These are phyloP conservation scores for Triangularia setosa DNA, from an alignment of 2,329 filamentous ascomycete species.

Conservation along the genomic window DNA sequence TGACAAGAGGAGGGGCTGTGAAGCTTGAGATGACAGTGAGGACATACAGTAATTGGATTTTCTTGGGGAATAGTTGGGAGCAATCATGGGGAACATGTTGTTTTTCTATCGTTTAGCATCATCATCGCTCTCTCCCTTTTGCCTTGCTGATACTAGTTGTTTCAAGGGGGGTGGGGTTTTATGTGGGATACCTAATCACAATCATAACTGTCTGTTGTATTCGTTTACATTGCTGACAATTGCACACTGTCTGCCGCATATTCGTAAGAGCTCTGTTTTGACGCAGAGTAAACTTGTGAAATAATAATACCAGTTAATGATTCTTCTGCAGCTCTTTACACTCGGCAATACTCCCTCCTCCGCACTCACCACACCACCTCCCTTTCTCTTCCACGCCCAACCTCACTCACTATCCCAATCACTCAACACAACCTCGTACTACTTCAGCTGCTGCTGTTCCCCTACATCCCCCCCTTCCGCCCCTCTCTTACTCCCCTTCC, in stretches of 20 bases:
- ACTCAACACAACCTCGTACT: constrained; percentile 6
- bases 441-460: neutral
- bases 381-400: too few species aligned
- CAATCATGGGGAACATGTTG: neutral
- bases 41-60: neutral
- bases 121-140: neutral
- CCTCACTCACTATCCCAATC: neutral
- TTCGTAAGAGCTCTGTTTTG: too few species aligned
- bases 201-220: neutral
- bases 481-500: neutral
- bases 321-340: too few species aligned
- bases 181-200: neutral
- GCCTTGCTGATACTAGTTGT: neutral
- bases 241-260: too few species aligned
- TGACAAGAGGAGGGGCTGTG: neutral
- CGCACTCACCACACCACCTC: too few species aligned
- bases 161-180: neutral
- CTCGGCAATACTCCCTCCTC: too few species aligned
- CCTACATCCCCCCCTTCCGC: neutral
- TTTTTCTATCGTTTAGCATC: neutral
- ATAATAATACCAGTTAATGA: too few species aligned
- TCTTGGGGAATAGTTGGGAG: neutral
- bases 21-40: neutral
- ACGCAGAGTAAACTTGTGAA: too few species aligned
- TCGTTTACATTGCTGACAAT: neutral